Evolutionary conservation across 345 rosid species (phyloP), one percentile per base, ranked within the genome.

Genomic region (Leavenworthia alabamica): DNA sequence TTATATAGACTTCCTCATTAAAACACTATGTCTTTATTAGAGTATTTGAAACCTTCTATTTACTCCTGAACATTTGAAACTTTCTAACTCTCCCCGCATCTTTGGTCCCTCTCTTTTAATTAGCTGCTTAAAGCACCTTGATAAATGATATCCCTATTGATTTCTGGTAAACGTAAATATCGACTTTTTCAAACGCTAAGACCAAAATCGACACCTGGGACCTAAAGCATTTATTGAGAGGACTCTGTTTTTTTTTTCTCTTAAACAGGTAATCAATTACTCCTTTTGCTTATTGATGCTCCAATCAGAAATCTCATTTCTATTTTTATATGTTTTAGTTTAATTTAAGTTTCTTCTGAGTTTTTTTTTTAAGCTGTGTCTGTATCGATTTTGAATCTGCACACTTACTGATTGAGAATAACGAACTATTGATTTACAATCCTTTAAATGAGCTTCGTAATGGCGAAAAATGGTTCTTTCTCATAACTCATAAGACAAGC

Each of bases 361-460:
- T 37, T 49, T 28, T 2, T n/a, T n/a, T n/a, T n/a, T 1, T 26
- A 8, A 47, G 53, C 12, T 9, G n/a, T n/a, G 17, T 5, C 6
- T 28, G 22, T 47, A 27, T 47, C 20, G 36, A 40, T 67, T 49
- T 29, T 15, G 43, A 48, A 67, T 48, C 51, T 67, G 23, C 14
- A 39, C 9, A 10, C 12, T 13, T 20, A 14, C 43, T 29, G 43
- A 50, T 6, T 42, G 44, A 22, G 1, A 12, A 12, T 12, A 53
- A 19, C 11, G 8, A 28, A 33, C 28, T 33, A 6, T 19, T 53
- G 19, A 1, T 35, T n/a, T 35, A 0, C 1, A 33, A 26, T 46
- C 57, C 40, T 32, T 27, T 47, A 1, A 26, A 6, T n/a, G 8
- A 39, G 17, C 57, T 39, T 9, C 14, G 47, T 58, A 48, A 39